Percentiles rank a stretch among this genome's conserved stretches.
Conservation (phyloP, 768 basidiomycete genomes). For the Boletus rubropictus region DNA sequence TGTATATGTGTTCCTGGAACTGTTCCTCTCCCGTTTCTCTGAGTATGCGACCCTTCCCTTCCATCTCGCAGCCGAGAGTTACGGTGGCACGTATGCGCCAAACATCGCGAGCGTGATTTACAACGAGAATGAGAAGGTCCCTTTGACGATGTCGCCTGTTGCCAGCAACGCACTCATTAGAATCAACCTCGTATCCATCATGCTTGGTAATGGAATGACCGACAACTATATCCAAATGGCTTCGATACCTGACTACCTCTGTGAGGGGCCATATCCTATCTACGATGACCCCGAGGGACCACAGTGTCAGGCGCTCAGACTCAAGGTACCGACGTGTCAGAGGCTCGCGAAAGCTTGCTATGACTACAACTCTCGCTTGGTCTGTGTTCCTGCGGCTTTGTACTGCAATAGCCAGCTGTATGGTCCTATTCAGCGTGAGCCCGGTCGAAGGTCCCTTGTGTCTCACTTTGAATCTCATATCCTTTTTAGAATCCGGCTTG, state of each 20-base stretch:
- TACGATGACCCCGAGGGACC: slow-evolving; percentile 66
- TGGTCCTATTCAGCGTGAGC: slow-evolving; percentile 64
- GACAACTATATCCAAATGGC: slow-evolving; percentile 80
- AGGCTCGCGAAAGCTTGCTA: slow-evolving; percentile 70
- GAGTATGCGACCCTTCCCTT: slow-evolving; percentile 66
- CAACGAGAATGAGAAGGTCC: slow-evolving; percentile 63
- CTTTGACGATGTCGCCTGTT: slow-evolving; percentile 37
- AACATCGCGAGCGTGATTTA: slow-evolving; percentile 81
- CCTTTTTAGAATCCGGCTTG: slow-evolving; percentile 52
- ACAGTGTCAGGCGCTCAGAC: slow-evolving; percentile 55
- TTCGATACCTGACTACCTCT: slow-evolving; percentile 76
- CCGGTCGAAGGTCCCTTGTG: background rate
- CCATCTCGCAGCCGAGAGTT: slow-evolving; percentile 79
- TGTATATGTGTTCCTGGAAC: slow-evolving; percentile 78
- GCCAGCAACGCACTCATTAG: slow-evolving; percentile 43
- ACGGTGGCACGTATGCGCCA: slow-evolving; percentile 75
- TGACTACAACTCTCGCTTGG: slow-evolving; percentile 48
- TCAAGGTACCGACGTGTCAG: slow-evolving; percentile 71
- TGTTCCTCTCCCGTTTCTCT: slow-evolving; percentile 74
- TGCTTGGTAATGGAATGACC: slow-evolving; percentile 86
- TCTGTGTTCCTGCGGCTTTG: slow-evolving; percentile 66
- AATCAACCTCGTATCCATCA: slow-evolving; percentile 77
- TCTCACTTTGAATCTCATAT: background rate
- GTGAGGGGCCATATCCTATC: slow-evolving; percentile 76
- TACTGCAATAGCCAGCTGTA: slow-evolving; percentile 79